Evolutionary conservation across 1,284 basidiomycete genomes (phyloP).

Genomic region (Sanghuangporus weigelae): DNA sequence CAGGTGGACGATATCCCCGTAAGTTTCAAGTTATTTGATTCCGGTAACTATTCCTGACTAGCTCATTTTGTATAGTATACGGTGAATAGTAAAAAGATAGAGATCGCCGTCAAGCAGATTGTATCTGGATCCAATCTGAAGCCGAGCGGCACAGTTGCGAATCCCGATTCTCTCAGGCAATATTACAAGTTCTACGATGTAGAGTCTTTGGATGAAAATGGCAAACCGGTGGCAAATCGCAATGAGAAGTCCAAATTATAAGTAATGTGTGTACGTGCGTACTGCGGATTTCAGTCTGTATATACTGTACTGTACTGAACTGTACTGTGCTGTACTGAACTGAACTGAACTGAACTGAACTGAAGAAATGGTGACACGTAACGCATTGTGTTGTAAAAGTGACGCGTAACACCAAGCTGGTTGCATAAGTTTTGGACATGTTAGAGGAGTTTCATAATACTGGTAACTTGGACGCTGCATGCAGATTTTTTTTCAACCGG

Average conservation of each 20-base stretch:
- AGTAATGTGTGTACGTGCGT: too few species aligned
- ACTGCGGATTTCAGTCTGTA: too few species aligned
- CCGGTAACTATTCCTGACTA: neutral
- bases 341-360: too few species aligned
- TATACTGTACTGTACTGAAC: too few species aligned
- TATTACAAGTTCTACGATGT: conserved; percentile 46
- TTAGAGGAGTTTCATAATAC: too few species aligned
- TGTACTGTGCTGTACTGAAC: too few species aligned
- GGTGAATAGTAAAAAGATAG: conserved; percentile 70
- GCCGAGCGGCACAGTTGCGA: conserved; percentile 66
- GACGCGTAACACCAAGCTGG: too few species aligned
- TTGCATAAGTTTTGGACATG: too few species aligned
- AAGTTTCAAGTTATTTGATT: conserved; percentile 23
- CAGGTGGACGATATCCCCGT: conserved; percentile 62
- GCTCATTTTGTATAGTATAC: conserved; percentile 44
- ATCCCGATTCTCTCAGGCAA: conserved; percentile 55
- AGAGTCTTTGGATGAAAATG: neutral
- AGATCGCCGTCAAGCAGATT: conserved; percentile 70
- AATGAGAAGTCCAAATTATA: neutral
- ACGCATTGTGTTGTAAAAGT: too few species aligned
- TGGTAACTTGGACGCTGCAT: too few species aligned
- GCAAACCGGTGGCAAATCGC: neutral
- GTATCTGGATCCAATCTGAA: conserved; percentile 55
- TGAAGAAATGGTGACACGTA: too few species aligned
- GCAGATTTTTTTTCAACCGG: too few species aligned